Percentiles rank a stretch among this genome's conserved stretches.
These are phyloP conservation scores for Lasiodiplodia sp. DNA, from an alignment of 2,329 filamentous ascomycete genomes.

Conservation along the genomic window DNA sequence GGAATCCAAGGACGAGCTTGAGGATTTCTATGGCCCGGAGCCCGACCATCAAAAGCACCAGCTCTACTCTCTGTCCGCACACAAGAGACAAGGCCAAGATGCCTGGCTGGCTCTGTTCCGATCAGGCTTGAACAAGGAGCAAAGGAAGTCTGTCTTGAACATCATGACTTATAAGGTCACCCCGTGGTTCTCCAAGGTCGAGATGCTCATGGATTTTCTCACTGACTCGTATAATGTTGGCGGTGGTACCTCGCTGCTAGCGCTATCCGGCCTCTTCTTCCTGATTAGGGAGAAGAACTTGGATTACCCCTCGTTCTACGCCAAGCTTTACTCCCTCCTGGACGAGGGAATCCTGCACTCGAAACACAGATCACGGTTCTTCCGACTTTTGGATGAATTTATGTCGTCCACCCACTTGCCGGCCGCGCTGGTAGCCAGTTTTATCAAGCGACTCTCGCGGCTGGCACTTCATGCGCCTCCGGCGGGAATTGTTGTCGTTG, in stretches of 20 bases:
- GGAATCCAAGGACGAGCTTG: slow-evolving; percentile 68
- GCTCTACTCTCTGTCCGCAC: slow-evolving; percentile 67
- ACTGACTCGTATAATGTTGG: slow-evolving; percentile 92
- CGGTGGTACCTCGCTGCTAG: slow-evolving; percentile 84
- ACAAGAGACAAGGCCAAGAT: slow-evolving; percentile 82
- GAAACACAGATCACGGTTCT: slow-evolving; percentile 91
- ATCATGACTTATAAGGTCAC: slow-evolving; percentile 80
- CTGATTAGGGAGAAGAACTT: slow-evolving; percentile 92
- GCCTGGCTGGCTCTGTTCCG: slow-evolving; percentile 84
- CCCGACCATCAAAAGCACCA: slow-evolving; percentile 72
- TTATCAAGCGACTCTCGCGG: slow-evolving; percentile 90
- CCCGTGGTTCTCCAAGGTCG: slow-evolving; percentile 87
- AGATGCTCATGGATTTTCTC: slow-evolving; percentile 93
- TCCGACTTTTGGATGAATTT: slow-evolving; percentile 90
- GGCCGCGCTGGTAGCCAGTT: slow-evolving; percentile 88
- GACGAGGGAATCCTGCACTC: slow-evolving; percentile 88
- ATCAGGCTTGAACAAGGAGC: slow-evolving; percentile 70
- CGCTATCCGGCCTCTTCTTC: slow-evolving; percentile 92
- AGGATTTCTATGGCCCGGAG: slow-evolving; percentile 70
- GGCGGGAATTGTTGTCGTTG: slow-evolving; percentile 82
- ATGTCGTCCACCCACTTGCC: slow-evolving; percentile 91
- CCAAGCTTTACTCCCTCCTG: slow-evolving; percentile 90
- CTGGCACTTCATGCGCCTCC: slow-evolving; percentile 89
- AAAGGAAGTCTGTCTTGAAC: slow-evolving; percentile 80
- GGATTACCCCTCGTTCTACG: slow-evolving; percentile 94